Evolutionary conservation across 2,329 filamentous ascomycete genomes (phyloP).

Genomic region (Chaetomiaceae sp.): DNA sequence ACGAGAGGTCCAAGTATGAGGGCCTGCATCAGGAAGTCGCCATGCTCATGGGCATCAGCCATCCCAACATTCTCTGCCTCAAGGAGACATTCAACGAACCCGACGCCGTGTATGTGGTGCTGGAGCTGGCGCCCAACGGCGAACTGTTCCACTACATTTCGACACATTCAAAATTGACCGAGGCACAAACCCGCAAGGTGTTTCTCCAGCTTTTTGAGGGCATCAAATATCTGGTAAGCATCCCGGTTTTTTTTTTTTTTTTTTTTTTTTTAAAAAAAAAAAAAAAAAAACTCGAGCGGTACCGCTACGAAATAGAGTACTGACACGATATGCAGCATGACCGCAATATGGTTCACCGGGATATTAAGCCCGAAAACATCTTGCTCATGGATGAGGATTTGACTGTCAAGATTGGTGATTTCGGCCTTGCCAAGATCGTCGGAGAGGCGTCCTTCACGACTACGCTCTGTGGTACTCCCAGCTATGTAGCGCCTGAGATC

Average conservation of each 20-base stretch:
- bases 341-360: constrained; percentile 92
- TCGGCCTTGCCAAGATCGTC: constrained; percentile 96
- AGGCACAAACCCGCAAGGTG: constrained; percentile 77
- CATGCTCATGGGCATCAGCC: constrained; percentile 93
- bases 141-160: constrained; percentile 96
- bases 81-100: constrained; percentile 93
- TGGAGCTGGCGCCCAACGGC: constrained; percentile 87
- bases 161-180: constrained; percentile 80
- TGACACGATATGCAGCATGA: constrained; percentile 65
- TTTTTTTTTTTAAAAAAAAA: not conserved
- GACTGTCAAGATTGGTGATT: constrained; percentile 89
- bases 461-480: constrained; percentile 92
- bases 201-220: constrained; percentile 91
- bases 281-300: too few species aligned
- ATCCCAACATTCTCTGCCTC: constrained; percentile 85
- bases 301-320: constrained; percentile 12
- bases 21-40: constrained; percentile 93
- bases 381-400: constrained; percentile 79
- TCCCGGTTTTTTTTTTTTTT: not conserved
- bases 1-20: constrained; percentile 78
- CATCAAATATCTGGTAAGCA: constrained; percentile 84
- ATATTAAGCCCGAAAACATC: constrained; percentile 98
- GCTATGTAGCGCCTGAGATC: constrained; percentile 95
- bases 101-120: constrained; percentile 83
- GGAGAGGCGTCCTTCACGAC: constrained; percentile 98